A percentile compares a stretch with the other conserved stretches of the same genome.
Conservation (phyloP, 306 rosid species). For the Purshia tridentata region DNA sequence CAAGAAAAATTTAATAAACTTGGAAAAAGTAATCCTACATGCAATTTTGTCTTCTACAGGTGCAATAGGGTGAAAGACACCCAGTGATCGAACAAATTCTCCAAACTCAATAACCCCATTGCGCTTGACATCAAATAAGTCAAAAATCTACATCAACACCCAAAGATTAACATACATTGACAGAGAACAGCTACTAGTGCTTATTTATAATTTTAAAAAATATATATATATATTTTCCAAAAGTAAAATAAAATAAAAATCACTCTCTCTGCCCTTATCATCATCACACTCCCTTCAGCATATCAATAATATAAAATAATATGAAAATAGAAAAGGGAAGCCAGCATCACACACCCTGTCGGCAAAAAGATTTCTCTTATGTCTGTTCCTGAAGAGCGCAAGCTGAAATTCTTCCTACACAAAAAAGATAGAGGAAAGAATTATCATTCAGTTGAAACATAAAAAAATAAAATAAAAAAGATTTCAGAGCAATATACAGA, state of each 20-base stretch:
- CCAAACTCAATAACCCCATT: constrained; percentile 87
- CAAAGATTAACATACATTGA: constrained; percentile 2
- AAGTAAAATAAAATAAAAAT: not conserved
- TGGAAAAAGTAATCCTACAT: constrained; percentile 44
- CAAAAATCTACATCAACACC: constrained; percentile 57
- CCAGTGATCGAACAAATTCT: constrained; percentile 79
- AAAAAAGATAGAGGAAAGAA: not conserved
- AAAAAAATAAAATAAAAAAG: not conserved
- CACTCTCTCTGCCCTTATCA: not conserved
- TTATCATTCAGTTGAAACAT: not conserved
- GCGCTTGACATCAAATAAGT: constrained; percentile 70
- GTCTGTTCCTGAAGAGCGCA: constrained; percentile 69
- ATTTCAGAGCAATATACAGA: not conserved
- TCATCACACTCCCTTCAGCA: constrained; percentile 3
- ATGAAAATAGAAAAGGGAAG: not conserved
- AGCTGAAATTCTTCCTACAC: constrained; percentile 92
- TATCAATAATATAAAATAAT: not conserved
- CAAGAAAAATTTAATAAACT: not conserved
- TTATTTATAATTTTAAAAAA: not conserved
- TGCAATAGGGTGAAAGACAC: constrained; percentile 78
- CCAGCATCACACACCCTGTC: constrained; percentile 61
- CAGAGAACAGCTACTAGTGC: not conserved
- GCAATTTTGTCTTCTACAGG: constrained; percentile 61
- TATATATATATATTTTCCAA: too few relatives aligned
- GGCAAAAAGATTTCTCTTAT: constrained; percentile 68